Evolutionary conservation across 768 basidiomycete genomes (phyloP).

Genomic region (Lentinus tigrinus): DNA sequence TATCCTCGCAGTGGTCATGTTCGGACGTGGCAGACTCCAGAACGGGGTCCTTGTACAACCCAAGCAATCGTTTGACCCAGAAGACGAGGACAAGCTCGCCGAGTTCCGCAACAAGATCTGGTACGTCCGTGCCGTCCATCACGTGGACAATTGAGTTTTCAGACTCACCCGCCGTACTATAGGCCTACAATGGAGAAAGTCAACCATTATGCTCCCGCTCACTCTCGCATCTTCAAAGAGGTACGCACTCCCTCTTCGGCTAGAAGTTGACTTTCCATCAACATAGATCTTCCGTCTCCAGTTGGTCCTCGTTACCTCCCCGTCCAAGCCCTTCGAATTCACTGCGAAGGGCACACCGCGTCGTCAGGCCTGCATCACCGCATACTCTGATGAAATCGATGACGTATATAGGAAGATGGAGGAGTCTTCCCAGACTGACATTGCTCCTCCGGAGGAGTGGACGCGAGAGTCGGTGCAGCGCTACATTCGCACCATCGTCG

Average conservation of each 20-base stretch:
- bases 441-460: conserved; percentile 30
- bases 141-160: neutral
- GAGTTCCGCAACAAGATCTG: conserved; percentile 36
- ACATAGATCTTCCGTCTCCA: conserved; percentile 40
- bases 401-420: conserved; percentile 31
- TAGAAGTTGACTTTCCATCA: too few species aligned
- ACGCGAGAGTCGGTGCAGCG: conserved; percentile 11
- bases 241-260: too few species aligned
- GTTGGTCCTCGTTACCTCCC: conserved; percentile 46
- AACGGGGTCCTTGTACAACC: conserved; percentile 41
- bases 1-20: conserved; percentile 34
- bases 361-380: conserved; percentile 37
- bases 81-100: conserved; percentile 23
- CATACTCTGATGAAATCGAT: conserved; percentile 48
- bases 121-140: conserved; percentile 16
- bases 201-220: conserved; percentile 25
- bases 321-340: conserved; percentile 43
- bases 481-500: conserved; percentile 27
- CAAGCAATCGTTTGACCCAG: conserved; percentile 17
- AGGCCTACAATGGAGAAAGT: conserved; percentile 30
- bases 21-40: conserved; percentile 38
- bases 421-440: conserved; percentile 28
- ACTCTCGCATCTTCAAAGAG: conserved; percentile 28
- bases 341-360: conserved; percentile 47
- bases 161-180: conserved; percentile 27